Percentiles rank a stretch among this genome's conserved stretches.
phyloP scores from a whole-genome alignment of 768 basidiomycete genomes.

The Daedaleopsis nitida region DNA sequence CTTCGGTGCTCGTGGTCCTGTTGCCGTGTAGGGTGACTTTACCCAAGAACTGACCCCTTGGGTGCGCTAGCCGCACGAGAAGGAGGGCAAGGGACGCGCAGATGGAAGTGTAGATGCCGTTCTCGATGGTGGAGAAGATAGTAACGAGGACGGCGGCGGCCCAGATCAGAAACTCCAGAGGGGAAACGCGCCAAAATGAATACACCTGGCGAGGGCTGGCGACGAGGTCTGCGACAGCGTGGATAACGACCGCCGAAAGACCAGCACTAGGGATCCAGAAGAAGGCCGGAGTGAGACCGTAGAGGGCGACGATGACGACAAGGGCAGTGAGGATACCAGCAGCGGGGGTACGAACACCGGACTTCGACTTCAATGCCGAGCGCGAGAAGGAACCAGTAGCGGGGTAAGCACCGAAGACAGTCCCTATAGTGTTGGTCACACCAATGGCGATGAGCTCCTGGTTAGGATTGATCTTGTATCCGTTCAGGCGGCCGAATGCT shows the following conservation, averaged over 20 bases:
- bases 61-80: conserved; percentile 83
- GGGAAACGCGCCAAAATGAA: conserved; percentile 91
- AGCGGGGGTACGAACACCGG: conserved; percentile 94
- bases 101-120: conserved; percentile 90
- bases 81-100: conserved; percentile 77
- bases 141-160: conserved; percentile 84
- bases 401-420: conserved; percentile 89
- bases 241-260: conserved; percentile 94
- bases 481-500: conserved; percentile 94
- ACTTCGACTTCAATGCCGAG: conserved; percentile 94
- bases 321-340: conserved; percentile 85
- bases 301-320: conserved; percentile 91
- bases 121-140: conserved; percentile 91
- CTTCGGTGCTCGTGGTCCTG: conserved; percentile 29
- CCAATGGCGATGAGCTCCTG: conserved; percentile 97
- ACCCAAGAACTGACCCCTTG: conserved; percentile 90
- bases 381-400: conserved; percentile 98
- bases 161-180: conserved; percentile 92
- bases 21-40: conserved; percentile 64
- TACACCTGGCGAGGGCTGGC: conserved; percentile 83
- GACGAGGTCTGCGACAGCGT: conserved; percentile 87
- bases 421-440: conserved; percentile 92
- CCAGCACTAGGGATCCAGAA: conserved; percentile 83
- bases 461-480: conserved; percentile 92
- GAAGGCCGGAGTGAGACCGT: conserved; percentile 92